Evolutionary conservation across 2,329 filamentous ascomycete genomes (phyloP).

Genomic region (Blumeria graminis): DNA sequence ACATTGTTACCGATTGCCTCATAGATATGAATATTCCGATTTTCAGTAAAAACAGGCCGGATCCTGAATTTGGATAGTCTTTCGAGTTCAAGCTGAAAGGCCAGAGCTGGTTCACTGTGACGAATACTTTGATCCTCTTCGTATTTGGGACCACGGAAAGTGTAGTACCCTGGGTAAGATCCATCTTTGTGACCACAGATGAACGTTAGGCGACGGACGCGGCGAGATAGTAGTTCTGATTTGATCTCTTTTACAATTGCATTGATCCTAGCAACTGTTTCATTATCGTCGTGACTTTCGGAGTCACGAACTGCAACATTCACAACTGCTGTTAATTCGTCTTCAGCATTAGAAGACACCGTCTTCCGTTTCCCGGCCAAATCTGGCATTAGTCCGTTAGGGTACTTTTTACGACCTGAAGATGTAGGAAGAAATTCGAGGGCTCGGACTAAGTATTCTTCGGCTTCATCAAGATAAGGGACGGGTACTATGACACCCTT

Average conservation of each 20-base stretch:
- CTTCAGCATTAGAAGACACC: constrained; percentile 28
- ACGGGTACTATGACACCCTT: constrained; percentile 91
- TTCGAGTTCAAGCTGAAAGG: constrained; percentile 93
- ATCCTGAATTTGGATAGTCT: constrained; percentile 94
- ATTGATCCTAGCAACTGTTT: constrained; percentile 52
- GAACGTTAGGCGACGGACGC: constrained; percentile 79
- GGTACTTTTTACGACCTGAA: constrained; percentile 26
- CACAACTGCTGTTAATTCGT: constrained; percentile 74
- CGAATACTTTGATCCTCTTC: constrained; percentile 86
- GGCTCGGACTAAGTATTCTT: constrained; percentile 64
- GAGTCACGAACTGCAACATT: constrained; percentile 81
- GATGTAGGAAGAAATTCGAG: constrained; percentile 52
- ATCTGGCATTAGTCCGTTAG: constrained; percentile 40
- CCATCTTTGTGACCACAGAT: constrained; percentile 89
- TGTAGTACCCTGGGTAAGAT: constrained; percentile 91
- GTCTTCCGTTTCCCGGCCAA: constrained; percentile 48
- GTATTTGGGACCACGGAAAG: constrained; percentile 82
- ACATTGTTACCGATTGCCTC: constrained; percentile 87
- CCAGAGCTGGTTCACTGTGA: constrained; percentile 85
- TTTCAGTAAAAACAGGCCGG: constrained; percentile 95
- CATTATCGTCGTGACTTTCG: constrained; percentile 59
- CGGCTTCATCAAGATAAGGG: constrained; percentile 79
- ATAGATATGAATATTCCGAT: constrained; percentile 97
- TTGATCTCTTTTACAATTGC: constrained; percentile 58
- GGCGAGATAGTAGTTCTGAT: constrained; percentile 57